Evolutionary conservation across 257 asterid genomes (phyloP).

Genomic region (Lycium ferocissimum): DNA sequence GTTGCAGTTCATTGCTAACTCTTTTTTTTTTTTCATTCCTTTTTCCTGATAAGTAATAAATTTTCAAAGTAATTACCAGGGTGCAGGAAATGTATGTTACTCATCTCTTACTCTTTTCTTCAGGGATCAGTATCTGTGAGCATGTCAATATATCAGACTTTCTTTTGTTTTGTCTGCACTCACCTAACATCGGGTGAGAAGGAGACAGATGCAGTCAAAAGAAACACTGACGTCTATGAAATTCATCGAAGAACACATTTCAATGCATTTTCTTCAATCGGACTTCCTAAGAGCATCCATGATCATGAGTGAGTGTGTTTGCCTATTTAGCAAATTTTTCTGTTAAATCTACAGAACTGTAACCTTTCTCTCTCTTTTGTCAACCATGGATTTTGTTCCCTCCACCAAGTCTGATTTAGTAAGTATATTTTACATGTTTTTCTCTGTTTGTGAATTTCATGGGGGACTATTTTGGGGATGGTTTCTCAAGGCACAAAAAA

Average conservation of each 20-base stretch:
- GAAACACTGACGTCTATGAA: slow-evolving; percentile 87
- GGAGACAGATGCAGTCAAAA: slow-evolving; percentile 71
- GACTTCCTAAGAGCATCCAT: slow-evolving; percentile 75
- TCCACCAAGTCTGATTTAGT: slow-evolving; percentile 13
- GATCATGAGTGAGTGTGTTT: slow-evolving; percentile 85
- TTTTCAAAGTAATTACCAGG: not conserved
- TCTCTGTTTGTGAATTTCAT: slow-evolving; percentile 14
- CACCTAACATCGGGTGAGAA: slow-evolving; percentile 94
- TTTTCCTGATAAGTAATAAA: not conserved
- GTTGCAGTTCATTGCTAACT: not conserved
- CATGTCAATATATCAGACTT: slow-evolving; percentile 94
- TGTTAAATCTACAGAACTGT: not conserved
- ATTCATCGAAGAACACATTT: slow-evolving; percentile 87
- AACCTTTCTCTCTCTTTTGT: not conserved
- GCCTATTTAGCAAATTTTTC: not conserved
- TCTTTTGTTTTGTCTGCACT: slow-evolving; percentile 81
- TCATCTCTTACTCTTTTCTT: slow-evolving; percentile 33
- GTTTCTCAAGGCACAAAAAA: not conserved
- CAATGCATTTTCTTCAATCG: slow-evolving; percentile 55
- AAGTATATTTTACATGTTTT: not conserved
- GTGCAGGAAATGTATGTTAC: not conserved
- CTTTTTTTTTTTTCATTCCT: not conserved
- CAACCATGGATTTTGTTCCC: not conserved
- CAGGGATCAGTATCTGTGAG: slow-evolving; percentile 98
- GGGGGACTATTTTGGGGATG: not conserved